Evolutionary conservation across 441 rosid species (phyloP), one percentile per base, ranked within the genome.

Genomic region (Gossypium schwendimanii): DNA sequence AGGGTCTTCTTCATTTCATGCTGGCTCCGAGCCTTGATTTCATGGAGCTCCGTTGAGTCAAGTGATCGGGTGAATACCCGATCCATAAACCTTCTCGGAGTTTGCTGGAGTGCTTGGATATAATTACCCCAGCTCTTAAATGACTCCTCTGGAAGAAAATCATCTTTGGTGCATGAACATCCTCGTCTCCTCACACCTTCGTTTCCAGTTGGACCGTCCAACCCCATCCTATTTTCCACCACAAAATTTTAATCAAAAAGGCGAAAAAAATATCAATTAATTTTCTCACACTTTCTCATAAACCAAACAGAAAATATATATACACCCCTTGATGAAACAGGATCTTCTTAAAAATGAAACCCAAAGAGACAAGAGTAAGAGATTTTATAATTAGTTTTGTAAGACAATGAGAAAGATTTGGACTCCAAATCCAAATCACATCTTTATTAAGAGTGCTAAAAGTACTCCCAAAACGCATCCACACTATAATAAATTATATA

Each of bases 71-170:
- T 76, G 53, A 84, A 36, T 2, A 88, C n/a, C 71, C 95, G 77
- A 70, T 92, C 89, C 77, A 73, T 78, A 59, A 94, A 70, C 60
- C 98, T 64, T 53, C 57, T 52, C 5, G 94, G 97, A 5, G 85
- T 92, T 68, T 89, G 83, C 59, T 3, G 79, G 9, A 92, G 79
- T 1, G 98, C 98, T 39, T 24, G 78, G 0, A 76, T 9, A 76
- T 92, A 94, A 70, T 81, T 92, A 10, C 81, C 81, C 74, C 81
- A 78, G 78, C 81, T 87, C 80, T 77, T 52, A 80, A 94, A 94
- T 49, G 97, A 94, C 71, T 90, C 91, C 14, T 87, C 98, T 0
- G 97, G 98, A n/a, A 93, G 84, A 78, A 93, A 91, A 79, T 91
- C 95, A 1, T 80, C 80, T 73, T 86, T 94, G 0, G 86, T 72